phyloP scores from a whole-genome alignment of 2,329 filamentous ascomycete species.

The Phaeoacremonium minimum region DNA sequence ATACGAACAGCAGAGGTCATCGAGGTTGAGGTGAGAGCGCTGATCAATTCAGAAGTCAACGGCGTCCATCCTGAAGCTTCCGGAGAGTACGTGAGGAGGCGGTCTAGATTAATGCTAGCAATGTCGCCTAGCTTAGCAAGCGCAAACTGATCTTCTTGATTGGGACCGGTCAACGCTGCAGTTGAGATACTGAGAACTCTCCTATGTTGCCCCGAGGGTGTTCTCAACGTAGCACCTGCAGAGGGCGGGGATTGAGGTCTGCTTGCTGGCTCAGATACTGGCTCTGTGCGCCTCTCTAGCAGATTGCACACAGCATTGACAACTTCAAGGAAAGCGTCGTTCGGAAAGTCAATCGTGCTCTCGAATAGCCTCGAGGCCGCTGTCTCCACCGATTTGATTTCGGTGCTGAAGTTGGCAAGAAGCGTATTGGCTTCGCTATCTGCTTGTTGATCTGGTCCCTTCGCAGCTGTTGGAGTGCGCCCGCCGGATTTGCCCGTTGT shows the following conservation, averaged over 20 bases:
- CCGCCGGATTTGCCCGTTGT: constrained; percentile 53
- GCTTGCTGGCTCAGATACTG: constrained; percentile 21
- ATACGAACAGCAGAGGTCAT: constrained; percentile 49
- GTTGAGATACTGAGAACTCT: constrained; percentile 44
- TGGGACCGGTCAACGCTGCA: constrained; percentile 40
- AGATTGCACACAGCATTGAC: constrained; percentile 71
- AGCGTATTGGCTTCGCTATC: constrained; percentile 47
- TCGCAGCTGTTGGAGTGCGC: constrained; percentile 42
- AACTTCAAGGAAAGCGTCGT: constrained; percentile 73
- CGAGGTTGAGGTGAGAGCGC: constrained; percentile 40
- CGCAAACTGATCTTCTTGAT: constrained; percentile 62
- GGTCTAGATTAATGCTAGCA: constrained; percentile 68
- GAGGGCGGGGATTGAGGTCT: constrained; percentile 30
- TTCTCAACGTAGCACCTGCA: constrained; percentile 22
- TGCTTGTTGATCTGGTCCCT: constrained; percentile 39
- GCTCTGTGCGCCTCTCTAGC: constrained; percentile 39
- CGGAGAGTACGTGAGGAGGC: constrained; percentile 65
- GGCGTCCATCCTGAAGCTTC: constrained; percentile 72
- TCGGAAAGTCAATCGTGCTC: constrained; percentile 87
- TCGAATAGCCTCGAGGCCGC: constrained; percentile 85
- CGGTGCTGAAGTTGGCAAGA: constrained; percentile 67
- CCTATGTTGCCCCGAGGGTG: constrained; percentile 32
- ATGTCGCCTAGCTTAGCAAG: constrained; percentile 71
- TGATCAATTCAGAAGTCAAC: constrained; percentile 53
- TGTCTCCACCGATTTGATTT: constrained; percentile 84